phyloP scores from a whole-genome alignment of 2,329 filamentous ascomycete genomes.

The Nigrospora sphaerica region DNA sequence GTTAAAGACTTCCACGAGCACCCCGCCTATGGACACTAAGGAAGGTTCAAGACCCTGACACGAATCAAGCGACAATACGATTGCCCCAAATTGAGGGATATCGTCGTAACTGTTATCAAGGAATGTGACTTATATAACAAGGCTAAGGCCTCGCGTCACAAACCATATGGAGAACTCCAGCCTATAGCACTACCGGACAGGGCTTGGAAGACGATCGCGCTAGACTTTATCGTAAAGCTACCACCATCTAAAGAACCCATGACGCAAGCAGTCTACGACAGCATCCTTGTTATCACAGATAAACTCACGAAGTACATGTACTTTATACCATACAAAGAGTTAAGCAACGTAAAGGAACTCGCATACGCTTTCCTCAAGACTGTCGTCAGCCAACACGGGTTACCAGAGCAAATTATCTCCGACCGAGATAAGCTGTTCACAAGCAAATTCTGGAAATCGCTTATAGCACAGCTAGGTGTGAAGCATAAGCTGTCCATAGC shows the following conservation, averaged over 20 bases:
- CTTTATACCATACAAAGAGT: not conserved
- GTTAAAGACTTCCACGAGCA: no score
- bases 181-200: not conserved
- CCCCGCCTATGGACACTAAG: no score
- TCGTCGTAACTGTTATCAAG: not conserved
- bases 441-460: not conserved
- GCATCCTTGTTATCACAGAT: not conserved
- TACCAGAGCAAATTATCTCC: no score
- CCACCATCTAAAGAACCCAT: no score
- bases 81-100: no score
- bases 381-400: no score
- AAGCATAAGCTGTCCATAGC: not conserved
- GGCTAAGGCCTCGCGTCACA: not conserved
- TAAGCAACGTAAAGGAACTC: not conserved
- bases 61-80: no score
- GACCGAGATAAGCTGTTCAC: no score
- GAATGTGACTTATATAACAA: not conserved
- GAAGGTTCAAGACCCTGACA: no score
- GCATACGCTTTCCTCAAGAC: no score
- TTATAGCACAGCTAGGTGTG: not conserved
- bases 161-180: not conserved
- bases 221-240: no score
- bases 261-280: no score
- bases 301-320: not conserved
- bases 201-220: not conserved